Percentiles rank a stretch among this genome's conserved stretches.
Conservation (phyloP, 441 rosid species). For the Mallotus japonicus region DNA sequence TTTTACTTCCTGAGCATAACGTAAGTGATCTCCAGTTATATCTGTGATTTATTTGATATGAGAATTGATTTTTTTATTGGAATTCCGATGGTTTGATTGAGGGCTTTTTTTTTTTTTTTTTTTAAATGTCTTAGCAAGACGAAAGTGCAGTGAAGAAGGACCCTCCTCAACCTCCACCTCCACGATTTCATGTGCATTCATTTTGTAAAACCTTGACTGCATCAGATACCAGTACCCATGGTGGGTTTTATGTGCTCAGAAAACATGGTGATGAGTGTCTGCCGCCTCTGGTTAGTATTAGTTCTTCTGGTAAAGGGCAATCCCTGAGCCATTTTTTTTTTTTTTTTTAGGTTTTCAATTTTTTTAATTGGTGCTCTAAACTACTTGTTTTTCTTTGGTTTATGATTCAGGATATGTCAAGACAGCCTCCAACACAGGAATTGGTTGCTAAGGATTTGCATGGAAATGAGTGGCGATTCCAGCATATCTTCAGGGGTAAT, state of each 20-base stretch:
- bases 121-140: constrained; percentile 53
- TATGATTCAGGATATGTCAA: constrained; percentile 75
- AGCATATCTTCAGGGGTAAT: constrained; percentile 91
- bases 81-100: neutral
- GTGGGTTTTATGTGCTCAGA: constrained; percentile 95
- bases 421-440: constrained; percentile 98
- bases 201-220: constrained; percentile 98
- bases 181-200: constrained; percentile 82
- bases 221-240: constrained; percentile 97
- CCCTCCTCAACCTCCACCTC: constrained; percentile 52
- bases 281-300: constrained; percentile 78
- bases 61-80: neutral
- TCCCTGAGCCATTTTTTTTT: too few relatives aligned
- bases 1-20: constrained; percentile 61
- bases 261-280: constrained; percentile 98
- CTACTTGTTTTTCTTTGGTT: neutral
- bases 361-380: too few relatives aligned
- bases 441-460: constrained; percentile 95
- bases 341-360: too few relatives aligned
- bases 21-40: constrained; percentile 35
- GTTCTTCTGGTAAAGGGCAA: neutral
- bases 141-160: constrained; percentile 60
- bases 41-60: neutral
- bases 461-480: constrained; percentile 84
- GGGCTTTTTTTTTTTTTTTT: neutral